Evolutionary conservation across 2,329 filamentous ascomycete species (phyloP), one percentile per base, ranked within the genome.

Genomic region (Colletotrichum incanum): DNA sequence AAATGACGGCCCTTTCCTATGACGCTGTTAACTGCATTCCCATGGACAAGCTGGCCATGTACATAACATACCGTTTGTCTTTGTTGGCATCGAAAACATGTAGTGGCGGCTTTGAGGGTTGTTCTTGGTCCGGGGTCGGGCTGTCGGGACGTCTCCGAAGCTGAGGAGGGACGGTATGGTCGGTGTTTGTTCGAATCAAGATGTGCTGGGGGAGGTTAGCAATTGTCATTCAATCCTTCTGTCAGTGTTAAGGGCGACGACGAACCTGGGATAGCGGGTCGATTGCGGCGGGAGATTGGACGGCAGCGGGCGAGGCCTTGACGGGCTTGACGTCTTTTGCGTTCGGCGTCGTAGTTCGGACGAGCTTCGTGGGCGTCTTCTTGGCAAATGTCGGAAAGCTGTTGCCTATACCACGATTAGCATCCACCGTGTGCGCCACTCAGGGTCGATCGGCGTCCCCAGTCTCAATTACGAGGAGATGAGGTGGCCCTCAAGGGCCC

Each of bases 1-100:
- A 80, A 99, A 98, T 18, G 95, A 98, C 23, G 93, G 90, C 37
- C 93, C 93, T 84, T 98, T 98, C 82, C 93, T 97, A 23, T 23
- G 39, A 23, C 20, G 11, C 31, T 47, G 70, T 74, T 23, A 73
- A 65, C 41, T 26, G 8, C n/a, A 54, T 4, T 6, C 34, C 11
- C 9, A 54, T 7, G 26, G 34, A n/a, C 7, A 11, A 28, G 28
- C 37, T 8, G 26, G 18, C 12, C 37, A 43, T 12, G 23, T 34
- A 26, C 23, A 14, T 4, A 14, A 85, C 88, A 78, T 84, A 93
- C 92, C 89, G 93, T 83, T 92, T 93, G 73, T 93, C 91, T 80
- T 86, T 92, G 62, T 76, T 77, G 39, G 78, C 78, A 77, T 90
- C 88, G 54, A 61, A 79, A 86, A 82, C 73, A 80, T 74, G 62